phyloP scores from a whole-genome alignment of 2,329 filamentous ascomycete species.

The Fusarium sp. region DNA sequence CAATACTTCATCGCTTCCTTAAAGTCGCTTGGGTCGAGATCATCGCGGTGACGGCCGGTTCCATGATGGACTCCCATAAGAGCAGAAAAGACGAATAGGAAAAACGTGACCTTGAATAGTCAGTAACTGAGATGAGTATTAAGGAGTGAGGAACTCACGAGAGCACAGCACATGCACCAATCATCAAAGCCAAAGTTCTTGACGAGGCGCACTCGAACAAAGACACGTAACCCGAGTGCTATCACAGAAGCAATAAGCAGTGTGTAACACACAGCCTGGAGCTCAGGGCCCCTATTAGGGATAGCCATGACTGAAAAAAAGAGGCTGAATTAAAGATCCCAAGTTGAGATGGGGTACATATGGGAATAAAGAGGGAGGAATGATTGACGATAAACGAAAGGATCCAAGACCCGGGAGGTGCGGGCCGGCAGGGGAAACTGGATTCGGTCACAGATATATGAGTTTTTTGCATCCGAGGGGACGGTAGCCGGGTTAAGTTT shows the following conservation, averaged over 20 bases:
- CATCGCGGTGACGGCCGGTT: constrained; percentile 55
- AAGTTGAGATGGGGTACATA: background rate
- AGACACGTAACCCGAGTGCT: constrained; percentile 51
- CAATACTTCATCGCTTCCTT: constrained; percentile 53
- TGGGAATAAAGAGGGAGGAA: constrained; percentile 16
- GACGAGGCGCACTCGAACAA: constrained; percentile 52
- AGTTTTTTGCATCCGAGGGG: constrained; percentile 6
- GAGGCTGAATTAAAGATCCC: constrained; percentile 2
- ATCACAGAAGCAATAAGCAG: constrained; percentile 48
- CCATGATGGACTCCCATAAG: constrained; percentile 55
- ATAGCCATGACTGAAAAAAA: constrained; percentile 40
- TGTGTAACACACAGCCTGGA: constrained; percentile 51
- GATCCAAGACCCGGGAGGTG: constrained; percentile 28
- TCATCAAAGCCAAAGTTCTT: constrained; percentile 57
- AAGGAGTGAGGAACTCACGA: constrained; percentile 40
- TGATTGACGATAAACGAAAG: constrained; percentile 27
- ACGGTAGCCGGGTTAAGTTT: constrained; percentile 4
- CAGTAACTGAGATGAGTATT: too few relatives aligned
- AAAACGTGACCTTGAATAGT: constrained; percentile 52
- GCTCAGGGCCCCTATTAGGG: constrained; percentile 52
- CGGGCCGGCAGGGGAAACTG: constrained; percentile 28
- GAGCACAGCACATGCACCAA: constrained; percentile 55
- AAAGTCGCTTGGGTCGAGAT: constrained; percentile 48
- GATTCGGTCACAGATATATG: constrained; percentile 37
- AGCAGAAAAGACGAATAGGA: constrained; percentile 52